A percentile compares a stretch with the other conserved stretches of the same genome.
Evolutionary conservation across 495 filamentous ascomycete genomes (phyloP).

Genomic region (Tuber microsphaerosporum): DNA sequence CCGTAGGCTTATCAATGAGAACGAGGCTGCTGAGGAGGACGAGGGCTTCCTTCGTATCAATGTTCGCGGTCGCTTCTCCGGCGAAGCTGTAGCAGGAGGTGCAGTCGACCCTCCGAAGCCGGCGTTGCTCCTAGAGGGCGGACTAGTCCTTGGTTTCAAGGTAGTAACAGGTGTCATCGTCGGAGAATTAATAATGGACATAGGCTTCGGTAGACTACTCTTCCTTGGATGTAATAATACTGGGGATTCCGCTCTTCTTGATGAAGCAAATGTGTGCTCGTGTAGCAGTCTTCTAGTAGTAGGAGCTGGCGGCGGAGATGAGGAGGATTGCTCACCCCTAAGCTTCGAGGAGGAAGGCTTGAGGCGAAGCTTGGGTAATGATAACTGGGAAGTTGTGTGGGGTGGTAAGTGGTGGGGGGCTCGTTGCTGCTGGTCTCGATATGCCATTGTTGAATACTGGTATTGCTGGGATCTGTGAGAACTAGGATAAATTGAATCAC

Average conservation of each 20-base stretch:
- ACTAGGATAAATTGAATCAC: constrained; percentile 2
- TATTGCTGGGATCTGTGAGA: constrained; percentile 18
- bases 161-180: constrained; percentile 33
- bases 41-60: constrained; percentile 29
- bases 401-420: constrained; percentile 28
- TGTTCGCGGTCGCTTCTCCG: constrained; percentile 33
- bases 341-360: constrained; percentile 28
- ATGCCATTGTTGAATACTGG: constrained; percentile 27
- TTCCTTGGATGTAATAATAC: constrained; percentile 22
- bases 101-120: constrained; percentile 14
- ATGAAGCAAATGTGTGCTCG: constrained; percentile 25
- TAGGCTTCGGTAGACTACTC: constrained; percentile 29
- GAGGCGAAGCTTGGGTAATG: constrained; percentile 33
- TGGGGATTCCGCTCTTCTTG: constrained; percentile 17
- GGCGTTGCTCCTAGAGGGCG: constrained; percentile 9
- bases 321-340: constrained; percentile 21
- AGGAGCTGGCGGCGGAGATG: constrained; percentile 8
- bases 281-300: constrained; percentile 4
- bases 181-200: constrained; percentile 26
- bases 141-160: constrained; percentile 32
- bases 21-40: constrained; percentile 31
- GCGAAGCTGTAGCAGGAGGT: constrained; percentile 19
- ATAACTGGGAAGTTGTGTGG: constrained; percentile 26
- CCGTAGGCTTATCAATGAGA: constrained; percentile 32
- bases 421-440: constrained; percentile 26